phyloP scores from a whole-genome alignment of 805 yeast species.

The Saccharomycopsis vini region DNA sequence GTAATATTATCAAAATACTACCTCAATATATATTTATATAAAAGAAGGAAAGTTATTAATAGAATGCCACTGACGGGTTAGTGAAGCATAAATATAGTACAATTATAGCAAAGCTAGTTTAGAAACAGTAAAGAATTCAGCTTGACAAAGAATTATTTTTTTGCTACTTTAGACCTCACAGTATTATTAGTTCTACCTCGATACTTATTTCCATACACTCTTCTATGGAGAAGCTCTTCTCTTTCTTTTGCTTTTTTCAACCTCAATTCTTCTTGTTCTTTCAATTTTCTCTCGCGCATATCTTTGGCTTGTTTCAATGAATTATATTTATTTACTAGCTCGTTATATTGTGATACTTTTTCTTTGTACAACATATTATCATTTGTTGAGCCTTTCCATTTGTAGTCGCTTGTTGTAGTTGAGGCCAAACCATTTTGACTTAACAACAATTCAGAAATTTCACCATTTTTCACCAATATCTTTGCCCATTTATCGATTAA shows the following conservation, averaged over 20 bases:
- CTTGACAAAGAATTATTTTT: background rate
- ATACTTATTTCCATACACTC: slow-evolving; percentile 17
- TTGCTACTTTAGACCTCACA: background rate
- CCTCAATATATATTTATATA: no score
- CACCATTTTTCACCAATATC: slow-evolving; percentile 15
- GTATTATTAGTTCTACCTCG: background rate
- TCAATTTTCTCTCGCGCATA: slow-evolving; percentile 4
- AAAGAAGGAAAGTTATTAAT: no score
- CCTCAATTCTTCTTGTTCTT: slow-evolving; percentile 9
- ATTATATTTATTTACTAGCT: slow-evolving; percentile 10
- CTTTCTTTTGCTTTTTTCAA: slow-evolving; percentile 7
- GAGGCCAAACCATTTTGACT: slow-evolving; percentile 1
- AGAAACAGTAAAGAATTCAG: no score
- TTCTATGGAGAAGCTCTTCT: slow-evolving; percentile 12
- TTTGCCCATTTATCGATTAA: slow-evolving; percentile 18
- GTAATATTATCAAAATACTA: no score
- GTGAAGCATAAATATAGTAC: no score
- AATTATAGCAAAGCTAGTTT: no score
- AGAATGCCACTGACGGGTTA: no score
- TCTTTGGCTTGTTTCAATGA: slow-evolving; percentile 10
- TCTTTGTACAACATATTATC: slow-evolving; percentile 7
- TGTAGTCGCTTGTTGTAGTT: slow-evolving; percentile 1
- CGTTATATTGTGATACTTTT: slow-evolving; percentile 9
- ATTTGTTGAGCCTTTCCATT: slow-evolving; percentile 16
- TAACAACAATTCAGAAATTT: slow-evolving; percentile 14